phyloP scores from a whole-genome alignment of 495 filamentous ascomycete species.

The Apiosordaria backusii region DNA sequence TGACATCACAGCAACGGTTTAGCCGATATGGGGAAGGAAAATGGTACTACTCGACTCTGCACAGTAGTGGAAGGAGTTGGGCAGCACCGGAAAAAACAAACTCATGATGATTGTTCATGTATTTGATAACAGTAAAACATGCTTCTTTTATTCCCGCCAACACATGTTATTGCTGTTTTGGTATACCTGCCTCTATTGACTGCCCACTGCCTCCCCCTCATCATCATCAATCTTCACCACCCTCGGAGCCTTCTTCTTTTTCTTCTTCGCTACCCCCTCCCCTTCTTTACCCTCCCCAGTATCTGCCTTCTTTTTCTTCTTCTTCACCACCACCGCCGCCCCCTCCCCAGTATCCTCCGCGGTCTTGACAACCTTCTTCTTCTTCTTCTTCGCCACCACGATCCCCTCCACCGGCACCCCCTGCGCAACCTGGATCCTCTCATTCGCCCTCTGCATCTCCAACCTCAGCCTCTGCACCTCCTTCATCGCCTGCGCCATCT shows the following conservation, averaged over 20 bases:
- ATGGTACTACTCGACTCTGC: background rate
- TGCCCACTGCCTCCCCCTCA: background rate
- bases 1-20: background rate
- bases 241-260: conserved; percentile 48
- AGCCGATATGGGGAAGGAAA: background rate
- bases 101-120: too few species aligned
- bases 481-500: conserved; percentile 79
- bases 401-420: conserved; percentile 68
- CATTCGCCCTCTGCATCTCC: conserved; percentile 88
- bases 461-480: conserved; percentile 80
- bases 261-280: conserved; percentile 41
- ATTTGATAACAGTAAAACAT: background rate
- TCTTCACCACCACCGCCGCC: conserved; percentile 39
- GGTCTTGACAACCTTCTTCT: conserved; percentile 44
- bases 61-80: too few species aligned
- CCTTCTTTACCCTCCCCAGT: conserved; percentile 10
- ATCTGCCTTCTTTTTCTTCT: conserved; percentile 49
- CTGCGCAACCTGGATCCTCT: conserved; percentile 68
- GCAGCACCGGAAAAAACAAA: too few species aligned
- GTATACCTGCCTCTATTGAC: background rate
- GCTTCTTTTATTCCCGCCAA: background rate
- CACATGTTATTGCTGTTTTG: too few species aligned
- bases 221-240: conserved; percentile 27
- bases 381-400: conserved; percentile 76
- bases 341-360: conserved; percentile 30